A percentile compares a stretch with the other conserved stretches of the same genome.
phyloP scores from a whole-genome alignment of 257 asterid species.

The Solanum etuberosum region DNA sequence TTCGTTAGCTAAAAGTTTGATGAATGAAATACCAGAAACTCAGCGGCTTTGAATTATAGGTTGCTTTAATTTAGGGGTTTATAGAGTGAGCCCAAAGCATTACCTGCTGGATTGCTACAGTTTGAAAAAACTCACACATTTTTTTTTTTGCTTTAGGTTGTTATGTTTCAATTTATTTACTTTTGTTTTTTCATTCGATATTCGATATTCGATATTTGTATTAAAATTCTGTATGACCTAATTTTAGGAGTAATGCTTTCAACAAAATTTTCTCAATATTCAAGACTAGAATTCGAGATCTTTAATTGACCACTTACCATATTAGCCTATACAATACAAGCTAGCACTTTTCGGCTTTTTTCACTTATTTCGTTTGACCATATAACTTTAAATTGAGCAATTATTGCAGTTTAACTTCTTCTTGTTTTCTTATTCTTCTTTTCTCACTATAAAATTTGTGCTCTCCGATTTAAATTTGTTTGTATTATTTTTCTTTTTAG shows the following conservation, averaged over 20 bases:
- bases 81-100: background rate
- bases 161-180: too few species aligned
- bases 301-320: too few species aligned
- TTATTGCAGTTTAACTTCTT: background rate
- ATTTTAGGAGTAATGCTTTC: fast-evolving
- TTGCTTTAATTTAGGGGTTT: background rate
- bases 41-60: slow-evolving; percentile 27
- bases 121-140: background rate
- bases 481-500: too few species aligned
- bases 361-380: background rate
- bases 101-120: background rate
- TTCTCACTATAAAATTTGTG: background rate
- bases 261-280: too few species aligned
- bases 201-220: too few species aligned
- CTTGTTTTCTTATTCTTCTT: background rate
- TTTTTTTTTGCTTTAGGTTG: background rate
- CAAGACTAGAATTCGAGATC: too few species aligned
- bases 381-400: background rate
- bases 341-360: background rate
- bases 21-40: slow-evolving; percentile 36
- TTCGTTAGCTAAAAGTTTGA: slow-evolving; percentile 34
- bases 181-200: fast-evolving
- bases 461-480: background rate
- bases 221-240: too few species aligned
- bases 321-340: background rate